These are phyloP conservation scores for Cercophora sp. DNA, from an alignment of 495 filamentous ascomycete genomes.

Conservation along the genomic window DNA sequence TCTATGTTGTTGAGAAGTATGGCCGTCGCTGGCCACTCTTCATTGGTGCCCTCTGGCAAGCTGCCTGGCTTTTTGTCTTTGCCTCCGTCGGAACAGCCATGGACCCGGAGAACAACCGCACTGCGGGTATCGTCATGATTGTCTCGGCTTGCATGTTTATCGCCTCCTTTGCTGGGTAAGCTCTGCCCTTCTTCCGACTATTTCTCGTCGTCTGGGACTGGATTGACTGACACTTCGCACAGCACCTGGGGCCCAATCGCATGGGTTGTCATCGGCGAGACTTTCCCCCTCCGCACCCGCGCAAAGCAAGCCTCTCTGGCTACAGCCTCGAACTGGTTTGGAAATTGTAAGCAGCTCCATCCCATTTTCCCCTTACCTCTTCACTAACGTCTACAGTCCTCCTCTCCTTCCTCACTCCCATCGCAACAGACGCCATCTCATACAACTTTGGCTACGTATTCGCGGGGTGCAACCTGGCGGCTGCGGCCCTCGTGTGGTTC, in stretches of 20 bases:
- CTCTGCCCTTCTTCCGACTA: background rate
- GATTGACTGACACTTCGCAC: background rate
- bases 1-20: conserved; percentile 63
- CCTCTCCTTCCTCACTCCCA: conserved; percentile 79
- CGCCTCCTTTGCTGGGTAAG: conserved; percentile 50
- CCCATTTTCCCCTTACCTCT: background rate
- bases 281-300: conserved; percentile 70
- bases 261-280: conserved; percentile 71
- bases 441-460: conserved; percentile 81
- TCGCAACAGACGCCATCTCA: conserved; percentile 64
- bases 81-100: conserved; percentile 53
- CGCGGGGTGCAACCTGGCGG: conserved; percentile 63
- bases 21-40: conserved; percentile 65
- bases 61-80: conserved; percentile 66
- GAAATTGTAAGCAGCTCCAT: conserved; percentile 53
- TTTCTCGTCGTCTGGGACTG: background rate
- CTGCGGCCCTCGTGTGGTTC: conserved; percentile 66
- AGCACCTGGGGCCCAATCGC: conserved; percentile 78
- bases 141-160: conserved; percentile 73
- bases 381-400: conserved; percentile 41
- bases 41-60: conserved; percentile 62
- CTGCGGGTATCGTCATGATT: conserved; percentile 64
- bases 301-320: conserved; percentile 66
- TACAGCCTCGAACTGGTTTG: conserved; percentile 75
- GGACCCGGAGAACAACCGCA: conserved; percentile 43